Evolutionary conservation across 169 alveolate genomes (phyloP), one percentile per base, ranked within the genome.

Genomic region (Cryptosporidium meleagridis): DNA sequence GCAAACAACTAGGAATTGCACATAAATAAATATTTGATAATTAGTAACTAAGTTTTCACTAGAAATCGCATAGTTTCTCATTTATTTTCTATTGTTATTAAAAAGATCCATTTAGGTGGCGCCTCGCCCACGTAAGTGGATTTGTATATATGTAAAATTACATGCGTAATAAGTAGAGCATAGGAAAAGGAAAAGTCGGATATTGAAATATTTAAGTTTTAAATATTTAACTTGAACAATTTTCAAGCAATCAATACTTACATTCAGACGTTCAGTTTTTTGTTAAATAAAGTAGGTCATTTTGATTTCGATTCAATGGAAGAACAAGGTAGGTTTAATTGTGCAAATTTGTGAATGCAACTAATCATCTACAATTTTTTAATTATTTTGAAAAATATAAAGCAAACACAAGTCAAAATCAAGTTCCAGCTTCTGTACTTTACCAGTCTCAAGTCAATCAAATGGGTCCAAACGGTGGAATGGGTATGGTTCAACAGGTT

Each of bases 61-160:
- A 71, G 12, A 48, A 71, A 21, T 55, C 2, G 29, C 31, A n/a
- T 58, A 51, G 10, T 33, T 55, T n/a, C 70, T 10, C 21, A 16
- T 29, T 41, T 21, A 52, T 9, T 65, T 33, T 65, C 51, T 33
- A 10, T 12, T 33, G 39, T n/a, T 29, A 51, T 73, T 73, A 73
- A 73, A 73, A 73, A 73, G 86, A 73, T 73, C 86, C 55, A n/a
- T 59, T 4, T 37, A 9, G 6, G 2, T 73, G 86, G 86, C 86
- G 86, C 86, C 86, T 69, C 58, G 70, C 67, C 86, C 86, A 73
- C 86, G 86, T 39, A 73, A 73, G 86, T 73, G 86, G 86, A 73
- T 73, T 53, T 73, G 52, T 31, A 8, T 65, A 41, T 18, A 35
- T 33, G 51, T 48, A 48, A 5, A 48, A 44, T 10, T 65, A 65